Evolutionary conservation across 345 rosid genomes (phyloP).

Genomic region (Leavenworthia alabamica): DNA sequence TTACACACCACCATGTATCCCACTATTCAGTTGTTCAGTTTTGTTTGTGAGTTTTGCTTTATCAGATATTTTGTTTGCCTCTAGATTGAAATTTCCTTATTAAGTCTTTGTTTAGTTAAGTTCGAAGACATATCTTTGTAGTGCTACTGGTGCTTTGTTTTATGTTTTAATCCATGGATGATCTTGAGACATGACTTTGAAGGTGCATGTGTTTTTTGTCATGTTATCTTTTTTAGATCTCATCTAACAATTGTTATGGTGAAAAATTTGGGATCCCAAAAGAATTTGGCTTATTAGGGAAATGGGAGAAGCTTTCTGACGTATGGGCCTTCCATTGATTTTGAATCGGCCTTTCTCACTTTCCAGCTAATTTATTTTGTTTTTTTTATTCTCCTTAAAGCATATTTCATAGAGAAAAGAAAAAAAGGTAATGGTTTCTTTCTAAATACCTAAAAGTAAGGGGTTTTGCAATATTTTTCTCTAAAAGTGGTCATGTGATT

Average conservation of each 20-base stretch:
- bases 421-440: not conserved
- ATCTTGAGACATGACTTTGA: constrained; percentile 16
- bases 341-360: not conserved
- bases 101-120: not conserved
- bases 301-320: not conserved
- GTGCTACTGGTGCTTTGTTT: constrained; percentile 3
- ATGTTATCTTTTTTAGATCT: constrained; percentile 2
- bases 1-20: not conserved
- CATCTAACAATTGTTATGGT: not conserved
- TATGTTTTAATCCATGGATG: constrained; percentile 9
- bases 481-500: not conserved
- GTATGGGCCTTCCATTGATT: not conserved
- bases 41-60: constrained; percentile 10
- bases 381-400: not conserved
- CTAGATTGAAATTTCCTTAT: not conserved
- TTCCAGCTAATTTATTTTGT: constrained; percentile 15
- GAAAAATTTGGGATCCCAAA: too few relatives aligned
- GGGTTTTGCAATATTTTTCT: not conserved
- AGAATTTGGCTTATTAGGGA: not conserved
- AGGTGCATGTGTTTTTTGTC: constrained; percentile 24
- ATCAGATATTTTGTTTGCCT: constrained; percentile 14
- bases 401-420: not conserved
- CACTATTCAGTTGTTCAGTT: not conserved
- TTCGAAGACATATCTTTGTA: constrained; percentile 2
- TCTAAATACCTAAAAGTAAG: not conserved